Evolutionary conservation across 805 yeast species (phyloP), one percentile per base, ranked within the genome.

Genomic region (Yarrowia divulgata): DNA sequence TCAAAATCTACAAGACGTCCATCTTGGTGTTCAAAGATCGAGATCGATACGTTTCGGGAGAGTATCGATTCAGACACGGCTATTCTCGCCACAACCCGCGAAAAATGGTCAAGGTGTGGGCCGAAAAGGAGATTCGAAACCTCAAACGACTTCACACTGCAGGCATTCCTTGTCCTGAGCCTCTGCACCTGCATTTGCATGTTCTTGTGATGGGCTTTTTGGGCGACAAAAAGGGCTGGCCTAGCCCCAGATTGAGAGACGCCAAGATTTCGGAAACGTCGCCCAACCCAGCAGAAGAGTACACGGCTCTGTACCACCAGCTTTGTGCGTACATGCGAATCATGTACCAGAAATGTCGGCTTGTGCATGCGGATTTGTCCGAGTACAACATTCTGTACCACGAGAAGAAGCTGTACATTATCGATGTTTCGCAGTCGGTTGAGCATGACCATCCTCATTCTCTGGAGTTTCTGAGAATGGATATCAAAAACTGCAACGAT

Each of bases 391-490:
- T 95, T 68, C 90, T 95, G 29, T 81, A 81, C 71, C 98, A 94
- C 75, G 77, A 90, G 8, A 88, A 85, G 42, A 85, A 87, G 75
- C 81, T 95, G 37, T 93, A 90, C 79, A 90, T 95, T 70, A 91
- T 95, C 73, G 99, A 95, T 80, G 99, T 95, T 12, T 93, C 98
- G 0, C 99, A 95, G 78, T 88, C 96, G 46, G 98, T 95, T 32
- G 98, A 95, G 78, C 98, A 97, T 10, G 97, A 93, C 74, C 99
- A 95, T 79, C 98, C 97, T 12, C 92, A 92, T 92, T 90, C 97
- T 52, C 82, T 95, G 72, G 98, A 95, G 77, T 95, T 95, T 77
- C 80, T 95, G 71, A 83, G 99, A 76, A 95, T 95, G 99, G 99
- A 95, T 79, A 93, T 95, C 76, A 95, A 94, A 78, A 95, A 95